A percentile compares a stretch with the other conserved stretches of the same genome.
Conservation (phyloP, 768 basidiomycete genomes). For the Rhizopogon rudus region DNA sequence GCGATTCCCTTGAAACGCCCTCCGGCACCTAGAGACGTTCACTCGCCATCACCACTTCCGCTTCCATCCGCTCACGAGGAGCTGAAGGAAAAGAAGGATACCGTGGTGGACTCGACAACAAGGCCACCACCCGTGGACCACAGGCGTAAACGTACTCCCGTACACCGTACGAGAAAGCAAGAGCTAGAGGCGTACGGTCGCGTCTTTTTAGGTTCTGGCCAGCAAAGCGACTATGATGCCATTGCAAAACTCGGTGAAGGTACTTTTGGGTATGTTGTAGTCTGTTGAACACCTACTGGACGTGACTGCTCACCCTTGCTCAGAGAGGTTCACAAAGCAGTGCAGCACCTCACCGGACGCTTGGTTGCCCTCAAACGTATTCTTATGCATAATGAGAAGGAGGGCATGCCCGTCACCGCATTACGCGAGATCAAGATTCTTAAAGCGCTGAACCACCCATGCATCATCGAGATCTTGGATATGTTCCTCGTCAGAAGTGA, state of each 20-base stretch:
- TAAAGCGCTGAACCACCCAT: conserved; percentile 81
- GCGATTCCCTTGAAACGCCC: conserved; percentile 39
- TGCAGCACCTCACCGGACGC: conserved; percentile 53
- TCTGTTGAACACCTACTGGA: not conserved
- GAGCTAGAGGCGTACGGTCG: conserved; percentile 67
- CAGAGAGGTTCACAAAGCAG: conserved; percentile 90
- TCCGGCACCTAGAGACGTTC: conserved; percentile 39
- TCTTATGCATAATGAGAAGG: conserved; percentile 93
- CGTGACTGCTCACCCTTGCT: conserved; percentile 6
- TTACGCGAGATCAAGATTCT: conserved; percentile 96
- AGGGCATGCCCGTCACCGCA: conserved; percentile 96
- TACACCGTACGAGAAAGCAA: conserved; percentile 53
- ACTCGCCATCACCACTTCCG: conserved; percentile 39
- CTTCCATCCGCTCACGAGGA: conserved; percentile 26
- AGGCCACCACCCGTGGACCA: not conserved
- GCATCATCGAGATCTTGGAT: conserved; percentile 83
- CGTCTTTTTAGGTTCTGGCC: conserved; percentile 63
- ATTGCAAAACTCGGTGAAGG: conserved; percentile 93
- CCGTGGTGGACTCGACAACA: conserved; percentile 3
- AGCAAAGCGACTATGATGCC: conserved; percentile 70
- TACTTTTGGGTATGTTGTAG: conserved; percentile 79
- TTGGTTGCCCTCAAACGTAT: conserved; percentile 91
- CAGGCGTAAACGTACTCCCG: conserved; percentile 36
- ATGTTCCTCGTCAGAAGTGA: conserved; percentile 86
- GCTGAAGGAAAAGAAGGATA: conserved; percentile 22